Base-by-base conservation (phyloP, 768 basidiomycete genomes). In the Tylopilus vinaceipallidus region DNA sequence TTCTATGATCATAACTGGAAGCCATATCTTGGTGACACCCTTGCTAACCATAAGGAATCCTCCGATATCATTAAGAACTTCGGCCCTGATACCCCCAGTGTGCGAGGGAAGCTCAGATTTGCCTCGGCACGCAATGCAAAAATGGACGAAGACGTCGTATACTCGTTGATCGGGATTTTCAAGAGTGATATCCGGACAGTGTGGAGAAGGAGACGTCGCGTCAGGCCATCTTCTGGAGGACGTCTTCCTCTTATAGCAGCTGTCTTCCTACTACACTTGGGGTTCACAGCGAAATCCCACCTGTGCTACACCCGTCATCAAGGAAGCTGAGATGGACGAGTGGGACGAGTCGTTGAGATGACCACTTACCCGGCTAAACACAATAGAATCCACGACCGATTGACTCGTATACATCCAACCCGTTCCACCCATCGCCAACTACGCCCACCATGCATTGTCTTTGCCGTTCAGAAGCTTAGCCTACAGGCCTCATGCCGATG, bases 211-310 rank as follows among this genome's bases (percentile, higher is more conserved):
- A 2, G 4, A 38, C 13, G 52, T 29, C 4, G 55, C 55, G 3
- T 12, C 57, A 6, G 56, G 50, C 4, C 57, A 47, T 20, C 52
- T 58, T 2, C 27, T 58, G 35, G 52, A 58, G 2, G 52, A 54
- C 13, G 49, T 58, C 32, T 58, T 6, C 9, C 38, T 4, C 56
- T 56, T 14, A 44, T 36, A 2, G 48, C 48, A 0, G 56, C 47
- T 0, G 35, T 57, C 51, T 0, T 7, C 26, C 12, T 58, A 26
- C 13, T 9, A 24, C 46, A 13, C 34, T 56, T 23, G 19, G 20
- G 1, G 42, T 48, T 9, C 52, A 52, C 11, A 33, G 13, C 2
- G 29, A 29, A 14, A 12, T 10, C 0, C 38, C 45, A 0, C 3
- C 4, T 5, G 6, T 5, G 19, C n/a, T n/a, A 30, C 17, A 1